Percentiles rank a stretch among this genome's conserved stretches.
phyloP scores from a whole-genome alignment of 2,329 filamentous ascomycete genomes.

The Cadophora sp. region DNA sequence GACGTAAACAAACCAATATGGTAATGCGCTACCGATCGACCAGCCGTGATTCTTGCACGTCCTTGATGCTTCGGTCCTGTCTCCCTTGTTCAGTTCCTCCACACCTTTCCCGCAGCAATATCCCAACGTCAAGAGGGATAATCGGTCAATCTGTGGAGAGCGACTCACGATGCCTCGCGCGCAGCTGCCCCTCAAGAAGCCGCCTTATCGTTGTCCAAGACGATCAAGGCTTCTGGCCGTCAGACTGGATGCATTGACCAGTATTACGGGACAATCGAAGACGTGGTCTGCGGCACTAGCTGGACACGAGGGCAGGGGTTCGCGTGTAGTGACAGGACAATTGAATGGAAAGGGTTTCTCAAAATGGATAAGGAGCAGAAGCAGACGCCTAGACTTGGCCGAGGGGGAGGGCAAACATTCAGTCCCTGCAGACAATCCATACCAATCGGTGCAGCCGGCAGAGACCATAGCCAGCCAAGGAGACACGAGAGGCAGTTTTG shows the following conservation, averaged over 20 bases:
- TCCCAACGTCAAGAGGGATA: constrained; percentile 34
- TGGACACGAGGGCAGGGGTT: constrained; percentile 31
- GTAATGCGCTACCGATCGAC: constrained; percentile 40
- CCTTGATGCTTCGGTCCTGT: constrained; percentile 40
- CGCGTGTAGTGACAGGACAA: constrained; percentile 30
- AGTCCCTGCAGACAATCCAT: constrained; percentile 32
- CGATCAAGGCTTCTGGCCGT: constrained; percentile 30
- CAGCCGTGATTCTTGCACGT: constrained; percentile 41
- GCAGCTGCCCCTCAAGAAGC: constrained; percentile 22
- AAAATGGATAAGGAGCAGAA: constrained; percentile 47
- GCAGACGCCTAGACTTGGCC: constrained; percentile 26
- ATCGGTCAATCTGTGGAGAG: constrained; percentile 37
- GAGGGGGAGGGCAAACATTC: constrained; percentile 24
- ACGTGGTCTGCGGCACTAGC: constrained; percentile 28
- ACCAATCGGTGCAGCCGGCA: constrained; percentile 34
- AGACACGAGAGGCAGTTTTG: constrained; percentile 25
- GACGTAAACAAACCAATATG: constrained; percentile 38
- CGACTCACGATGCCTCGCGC: constrained; percentile 39
- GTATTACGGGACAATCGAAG: constrained; percentile 24
- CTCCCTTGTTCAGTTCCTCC: constrained; percentile 40
- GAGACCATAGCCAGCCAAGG: constrained; percentile 33
- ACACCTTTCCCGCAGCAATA: constrained; percentile 39
- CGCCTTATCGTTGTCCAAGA: constrained; percentile 39
- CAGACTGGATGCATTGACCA: constrained; percentile 30
- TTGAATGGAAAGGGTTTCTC: constrained; percentile 52